Evolutionary conservation across 768 basidiomycete species (phyloP).

Genomic region (Mycena alexandri): DNA sequence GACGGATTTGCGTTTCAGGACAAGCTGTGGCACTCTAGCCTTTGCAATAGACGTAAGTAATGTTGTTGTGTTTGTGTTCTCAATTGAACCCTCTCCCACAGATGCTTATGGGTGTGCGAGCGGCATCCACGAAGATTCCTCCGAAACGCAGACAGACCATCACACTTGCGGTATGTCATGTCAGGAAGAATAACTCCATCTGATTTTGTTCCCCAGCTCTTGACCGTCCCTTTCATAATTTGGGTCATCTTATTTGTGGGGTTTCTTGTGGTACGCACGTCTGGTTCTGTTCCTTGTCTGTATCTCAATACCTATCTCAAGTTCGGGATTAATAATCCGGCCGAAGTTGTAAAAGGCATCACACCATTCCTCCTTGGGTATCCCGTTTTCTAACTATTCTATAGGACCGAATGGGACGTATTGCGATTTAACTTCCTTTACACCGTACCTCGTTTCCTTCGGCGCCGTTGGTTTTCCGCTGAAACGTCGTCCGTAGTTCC

Average conservation of each 20-base stretch:
- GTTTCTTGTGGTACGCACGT: constrained; percentile 39
- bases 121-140: constrained; percentile 36
- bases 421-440: constrained; percentile 43
- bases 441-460: constrained; percentile 31
- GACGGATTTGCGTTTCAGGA: constrained; percentile 31
- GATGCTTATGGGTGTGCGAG: constrained; percentile 47
- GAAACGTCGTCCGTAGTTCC: constrained; percentile 34
- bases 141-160: constrained; percentile 36
- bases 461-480: neutral
- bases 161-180: constrained; percentile 40
- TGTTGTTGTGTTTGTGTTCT: neutral
- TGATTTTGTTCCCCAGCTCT: constrained; percentile 35
- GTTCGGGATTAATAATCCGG: constrained; percentile 43
- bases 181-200: neutral
- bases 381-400: neutral
- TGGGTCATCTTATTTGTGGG: constrained; percentile 45
- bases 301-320: constrained; percentile 17
- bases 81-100: constrained; percentile 15
- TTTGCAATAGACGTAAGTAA: constrained; percentile 45
- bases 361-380: neutral
- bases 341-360: constrained; percentile 39
- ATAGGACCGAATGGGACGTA: constrained; percentile 46
- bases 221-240: constrained; percentile 44
- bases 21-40: constrained; percentile 45
- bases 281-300: neutral